Base-by-base conservation (phyloP, 2,329 filamentous ascomycete species). In the Cladosporium colombiae region DNA sequence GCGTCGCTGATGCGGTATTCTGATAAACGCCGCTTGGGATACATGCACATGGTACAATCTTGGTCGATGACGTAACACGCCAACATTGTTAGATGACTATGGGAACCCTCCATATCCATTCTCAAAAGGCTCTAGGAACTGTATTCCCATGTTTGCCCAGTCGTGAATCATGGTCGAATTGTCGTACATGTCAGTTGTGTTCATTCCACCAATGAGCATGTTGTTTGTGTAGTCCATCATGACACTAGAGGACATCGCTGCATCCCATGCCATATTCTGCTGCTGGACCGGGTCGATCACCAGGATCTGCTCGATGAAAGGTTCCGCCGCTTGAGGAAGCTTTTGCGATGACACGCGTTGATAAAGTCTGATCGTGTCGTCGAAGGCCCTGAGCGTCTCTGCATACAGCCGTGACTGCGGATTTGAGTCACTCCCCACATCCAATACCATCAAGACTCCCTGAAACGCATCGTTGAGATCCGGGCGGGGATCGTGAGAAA, bases 61-160 rank as follows among this genome's bases (percentile, higher is more conserved):
- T 46, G n/a, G 13, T 46, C 40, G 40, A 46, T 7, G n/a, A 46
- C n/a, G 23, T 10, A 46, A 21, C 10, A 21, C 5, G 1, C 23
- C 40, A 11, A 46, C n/a, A 46, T 21, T 1, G 2, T 10, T 46
- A 46, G 4, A 46, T 21, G n/a, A 23, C 52, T 55, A 55, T 8
- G 52, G 31, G 11, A 33, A 33, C 18, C 52, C 52, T 31, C 16
- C 27, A 33, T 33, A 55, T 6, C 27, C 52, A 33, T 33, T 55
- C 23, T 55, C 52, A 33, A 21, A 55, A 31, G 52, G 52, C 31
- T 55, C 52, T 14, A 55, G n/a, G 52, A 55, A 55, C n/a, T 55
- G 52, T 13, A 55, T 55, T 3, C 52, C 52, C 52, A 55, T n/a
- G n/a, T 55, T 55, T 8, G 52, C 52, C 52, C 52, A 55, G 29